Base-by-base conservation (phyloP, 1,284 basidiomycete genomes). In the Leccinum pachyderme region DNA sequence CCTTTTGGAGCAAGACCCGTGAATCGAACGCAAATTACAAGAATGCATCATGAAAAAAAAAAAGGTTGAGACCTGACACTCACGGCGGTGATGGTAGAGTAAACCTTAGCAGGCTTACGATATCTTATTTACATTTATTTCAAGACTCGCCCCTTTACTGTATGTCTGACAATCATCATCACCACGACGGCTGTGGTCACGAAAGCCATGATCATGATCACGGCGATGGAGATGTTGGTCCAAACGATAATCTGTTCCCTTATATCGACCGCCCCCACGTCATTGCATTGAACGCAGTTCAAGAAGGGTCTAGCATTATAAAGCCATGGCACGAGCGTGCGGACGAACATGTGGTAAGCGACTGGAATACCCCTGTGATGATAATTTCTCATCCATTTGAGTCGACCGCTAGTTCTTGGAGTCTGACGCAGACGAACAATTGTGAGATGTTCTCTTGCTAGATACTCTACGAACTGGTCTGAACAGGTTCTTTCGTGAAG, bases 1-100 rank as follows among this genome's bases (percentile, higher is more conserved):
- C 82, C 85, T 80, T 88, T 88, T 85, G 81, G 77, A 75, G 65
- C 79, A 76, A 75, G 77, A 75, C 65, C 67, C 72, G 72, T 69
- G 76, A 67, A 73, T 71, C 87, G 86, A 89, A 89, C 87, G 87
- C 87, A 89, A 89, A 89, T 89, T 89, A 89, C 87, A 75, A 76
- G 58, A 69, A 72, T 77, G 62, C 86, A 89, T 87, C 86, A 80
- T 75, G 18, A 18, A 18, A 18, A 18, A 12, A 59, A 48, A 50
- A 11, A 28, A 45, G 15, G 22, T 9, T 0, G 24, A 4, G n/a
- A 9, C 15, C 12, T 8, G 15, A 28, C 46, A 64, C 59, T 69
- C 58, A 67, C 62, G 5, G 22, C 13, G 48, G 25, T 50, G 59
- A 12, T 27, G 49, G 46, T 37, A 41, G 52, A 18, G 18, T 18